Base-by-base conservation (phyloP, 345 rosid genomes). In the Citrus mangshanensis region DNA sequence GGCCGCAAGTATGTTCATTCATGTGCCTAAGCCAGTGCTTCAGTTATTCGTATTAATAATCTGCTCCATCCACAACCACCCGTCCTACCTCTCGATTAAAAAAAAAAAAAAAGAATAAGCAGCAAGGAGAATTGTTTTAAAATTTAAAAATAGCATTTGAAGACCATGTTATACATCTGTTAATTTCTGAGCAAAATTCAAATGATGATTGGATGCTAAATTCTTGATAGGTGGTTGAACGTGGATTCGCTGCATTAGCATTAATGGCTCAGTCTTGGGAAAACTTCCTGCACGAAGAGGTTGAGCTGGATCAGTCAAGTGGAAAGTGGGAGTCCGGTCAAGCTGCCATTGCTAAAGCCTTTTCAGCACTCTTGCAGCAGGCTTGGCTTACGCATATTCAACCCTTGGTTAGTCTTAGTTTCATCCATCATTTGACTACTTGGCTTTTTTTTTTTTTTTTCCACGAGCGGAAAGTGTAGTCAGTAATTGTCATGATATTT, bases 261-360 rank as follows among this genome's bases (percentile, higher is more conserved):
- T 87, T 87, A 76, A 84, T 91, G 88, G 86, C 95, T 75, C 85
- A 85, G 83, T 89, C 90, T 80, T 92, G 94, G 91, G 91, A 91
- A 77, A 89, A 75, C 84, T 83, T 79, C 66, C 78, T 83, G 78
- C 89, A 83, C 71, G 95, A 85, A 86, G 91, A 82, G 65, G 79
- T 68, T 78, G 90, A 83, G 79, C 86, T 78, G 75, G 73, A 75
- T 76, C 85, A 83, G 76, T 86, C 87, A 65, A 77, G 72, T 80
- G 82, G 84, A 80, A 89, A 84, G 84, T 82, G 87, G 87, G 80
- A 72, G 75, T 82, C 84, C 74, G 89, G 95, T 82, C 89, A 81
- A 81, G 86, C 85, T 87, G 77, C 86, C 82, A 89, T 90, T 75
- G 87, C 88, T 77, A 92, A 86, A 84, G 82, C 92, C 82, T 84